phyloP scores from a whole-genome alignment of 1,284 basidiomycete species.

The Cryptococcus depauperatus region DNA sequence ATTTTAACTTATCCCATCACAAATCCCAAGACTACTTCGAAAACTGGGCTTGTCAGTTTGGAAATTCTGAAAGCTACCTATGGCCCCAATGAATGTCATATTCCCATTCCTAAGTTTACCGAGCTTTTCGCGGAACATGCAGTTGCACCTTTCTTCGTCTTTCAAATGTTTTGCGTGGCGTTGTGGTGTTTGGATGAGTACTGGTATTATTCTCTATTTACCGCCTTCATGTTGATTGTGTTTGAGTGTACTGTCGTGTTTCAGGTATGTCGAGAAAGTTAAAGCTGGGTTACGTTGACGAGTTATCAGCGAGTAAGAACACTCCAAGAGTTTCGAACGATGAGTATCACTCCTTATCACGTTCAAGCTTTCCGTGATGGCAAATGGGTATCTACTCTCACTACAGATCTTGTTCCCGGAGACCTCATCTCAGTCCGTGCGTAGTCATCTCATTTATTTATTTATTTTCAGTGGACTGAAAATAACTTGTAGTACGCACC shows the following conservation, averaged over 20 bases:
- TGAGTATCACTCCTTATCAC: constrained; percentile 81
- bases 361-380: constrained; percentile 71
- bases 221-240: constrained; percentile 90
- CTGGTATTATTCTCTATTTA: constrained; percentile 96
- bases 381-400: constrained; percentile 70
- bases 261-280: constrained; percentile 57
- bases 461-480: background rate
- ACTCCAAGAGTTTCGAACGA: constrained; percentile 86
- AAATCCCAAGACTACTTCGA: constrained; percentile 31
- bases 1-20: constrained; percentile 37
- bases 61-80: constrained; percentile 54
- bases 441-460: background rate
- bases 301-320: constrained; percentile 66
- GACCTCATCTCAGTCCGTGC: constrained; percentile 70
- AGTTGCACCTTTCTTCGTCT: constrained; percentile 90
- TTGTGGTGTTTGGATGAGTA: constrained; percentile 95
- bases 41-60: constrained; percentile 34
- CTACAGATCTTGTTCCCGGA: constrained; percentile 77
- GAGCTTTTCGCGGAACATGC: constrained; percentile 87
- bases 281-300: background rate
- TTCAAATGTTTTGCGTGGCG: constrained; percentile 91
- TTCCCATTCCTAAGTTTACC: constrained; percentile 83
- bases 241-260: constrained; percentile 97
- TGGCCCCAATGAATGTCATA: constrained; percentile 88
- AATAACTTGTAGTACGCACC: constrained; percentile 52